Evolutionary conservation across 208 protist genomes (phyloP).

Genomic region (Leishmania arabica): DNA sequence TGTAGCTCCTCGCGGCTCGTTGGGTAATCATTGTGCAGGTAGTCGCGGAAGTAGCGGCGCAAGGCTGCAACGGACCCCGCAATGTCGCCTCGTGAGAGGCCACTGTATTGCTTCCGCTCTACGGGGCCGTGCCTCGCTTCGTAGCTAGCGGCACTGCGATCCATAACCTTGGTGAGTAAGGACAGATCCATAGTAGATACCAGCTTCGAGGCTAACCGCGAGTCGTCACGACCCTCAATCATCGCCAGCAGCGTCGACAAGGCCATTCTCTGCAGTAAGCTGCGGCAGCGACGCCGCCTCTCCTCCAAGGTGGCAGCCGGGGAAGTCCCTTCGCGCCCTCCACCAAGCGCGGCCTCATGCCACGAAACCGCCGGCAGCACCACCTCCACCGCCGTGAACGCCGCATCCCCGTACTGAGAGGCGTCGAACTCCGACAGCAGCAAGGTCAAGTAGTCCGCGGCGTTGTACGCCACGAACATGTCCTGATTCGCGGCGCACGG

Average conservation of each 20-base stretch:
- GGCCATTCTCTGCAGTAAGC: constrained; percentile 29
- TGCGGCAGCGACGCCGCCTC: constrained; percentile 20
- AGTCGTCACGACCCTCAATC: constrained; percentile 60
- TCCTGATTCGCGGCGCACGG: constrained; percentile 61
- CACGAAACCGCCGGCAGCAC: constrained; percentile 17
- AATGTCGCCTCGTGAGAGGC: constrained; percentile 36
- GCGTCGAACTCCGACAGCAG: constrained; percentile 32
- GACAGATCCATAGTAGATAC: constrained; percentile 45
- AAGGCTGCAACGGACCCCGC: constrained; percentile 22
- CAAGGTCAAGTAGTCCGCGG: constrained; percentile 48
- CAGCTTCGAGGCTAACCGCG: constrained; percentile 31
- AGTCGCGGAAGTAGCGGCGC: constrained; percentile 44
- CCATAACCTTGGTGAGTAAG: constrained; percentile 42
- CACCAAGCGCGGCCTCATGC: constrained; percentile 12
- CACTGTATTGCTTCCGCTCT: constrained; percentile 24
- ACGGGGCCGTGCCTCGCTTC: constrained; percentile 38
- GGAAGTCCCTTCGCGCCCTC: neutral
- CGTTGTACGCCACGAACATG: constrained; percentile 50
- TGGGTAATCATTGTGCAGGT: constrained; percentile 36
- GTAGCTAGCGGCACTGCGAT: constrained; percentile 44
- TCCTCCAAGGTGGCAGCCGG: constrained; percentile 13
- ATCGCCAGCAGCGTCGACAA: constrained; percentile 56
- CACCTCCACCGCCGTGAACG: constrained; percentile 25
- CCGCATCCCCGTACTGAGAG: constrained; percentile 17
- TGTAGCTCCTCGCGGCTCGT: constrained; percentile 46